phyloP scores from a whole-genome alignment of 177 flowering plant genomes.

The Vitis hybrid region DNA sequence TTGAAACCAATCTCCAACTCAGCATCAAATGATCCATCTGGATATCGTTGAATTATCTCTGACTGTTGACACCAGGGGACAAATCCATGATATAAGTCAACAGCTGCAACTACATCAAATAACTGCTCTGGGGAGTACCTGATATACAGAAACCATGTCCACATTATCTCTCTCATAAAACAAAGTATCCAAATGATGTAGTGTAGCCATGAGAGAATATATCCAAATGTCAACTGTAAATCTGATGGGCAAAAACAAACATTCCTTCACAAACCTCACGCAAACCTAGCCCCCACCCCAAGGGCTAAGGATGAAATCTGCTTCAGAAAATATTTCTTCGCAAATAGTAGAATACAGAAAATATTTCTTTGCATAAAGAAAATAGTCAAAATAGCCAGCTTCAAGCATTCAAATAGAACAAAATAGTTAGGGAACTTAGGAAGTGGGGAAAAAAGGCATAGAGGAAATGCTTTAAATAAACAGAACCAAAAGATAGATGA shows the following conservation, averaged over 20 bases:
- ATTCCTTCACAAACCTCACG: no score
- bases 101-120: slow-evolving; percentile 94
- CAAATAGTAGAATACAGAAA: neutral
- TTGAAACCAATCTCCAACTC: slow-evolving; percentile 95
- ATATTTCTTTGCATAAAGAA: neutral
- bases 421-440: no score
- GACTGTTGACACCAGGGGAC: slow-evolving; percentile 98
- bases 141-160: slow-evolving; percentile 12
- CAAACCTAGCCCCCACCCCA: no score
- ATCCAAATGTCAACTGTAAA: no score
- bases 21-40: slow-evolving; percentile 97
- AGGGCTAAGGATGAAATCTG: no score
- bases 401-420: no score
- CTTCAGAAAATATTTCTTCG: no score
- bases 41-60: slow-evolving; percentile 45
- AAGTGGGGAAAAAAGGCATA: no score
- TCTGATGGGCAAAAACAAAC: no score
- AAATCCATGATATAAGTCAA: slow-evolving; percentile 88
- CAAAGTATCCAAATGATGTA: neutral
- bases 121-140: slow-evolving; percentile 96
- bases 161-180: neutral
- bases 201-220: no score
- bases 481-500: no score
- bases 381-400: neutral
- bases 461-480: no score